Base-by-base conservation (phyloP, 805 yeast species). In the Lachancea nothofagi region DNA sequence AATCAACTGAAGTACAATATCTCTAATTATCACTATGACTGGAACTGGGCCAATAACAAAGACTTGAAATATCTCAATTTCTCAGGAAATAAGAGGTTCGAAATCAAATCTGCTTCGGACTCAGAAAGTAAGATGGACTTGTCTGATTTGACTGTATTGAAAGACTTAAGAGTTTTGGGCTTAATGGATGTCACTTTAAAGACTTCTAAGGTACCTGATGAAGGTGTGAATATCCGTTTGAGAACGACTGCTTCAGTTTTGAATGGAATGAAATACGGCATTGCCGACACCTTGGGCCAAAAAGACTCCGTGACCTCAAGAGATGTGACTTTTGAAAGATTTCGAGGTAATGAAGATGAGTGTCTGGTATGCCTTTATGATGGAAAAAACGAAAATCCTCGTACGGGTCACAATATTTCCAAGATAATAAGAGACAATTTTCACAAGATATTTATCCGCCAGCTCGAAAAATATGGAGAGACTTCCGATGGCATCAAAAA, bases 181-280 rank as follows among this genome's bases (percentile, higher is more conserved):
- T 69, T 93, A 46, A 87, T 93, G 81, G 99, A 93, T 67, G 95
- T 93, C 18, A 93, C 98, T 1, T 72, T 90, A 45, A 87, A 95
- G 1, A 83, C 95, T 0, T 80, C 88, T 12, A 72, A 82, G 10
- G 83, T 89, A 6, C 97, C 97, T 7, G 97, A 90, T 61, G 96
- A 89, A 61, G 71, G 76, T 8, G 77, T 77, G 9, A 80, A 83
- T 51, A 75, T 84, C 49, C 82, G 98, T 65, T 82, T 93, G 14
- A 77, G 98, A 51, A 86, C 97, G 0, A 83, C 95, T 0, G 90
- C 89, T 12, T 82, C 96, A 0, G 82, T 77, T 36, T 63, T 86
- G 17, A 80, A 82, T 34, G 76, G 75, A 33, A 74, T 84, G 66
- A 78, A 87, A 0, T 87, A 88, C 55, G 98, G 98, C 56, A 88